Evolutionary conservation across 306 rosid species (phyloP), one percentile per base, ranked within the genome.

Genomic region (Gleditsia sinensis): DNA sequence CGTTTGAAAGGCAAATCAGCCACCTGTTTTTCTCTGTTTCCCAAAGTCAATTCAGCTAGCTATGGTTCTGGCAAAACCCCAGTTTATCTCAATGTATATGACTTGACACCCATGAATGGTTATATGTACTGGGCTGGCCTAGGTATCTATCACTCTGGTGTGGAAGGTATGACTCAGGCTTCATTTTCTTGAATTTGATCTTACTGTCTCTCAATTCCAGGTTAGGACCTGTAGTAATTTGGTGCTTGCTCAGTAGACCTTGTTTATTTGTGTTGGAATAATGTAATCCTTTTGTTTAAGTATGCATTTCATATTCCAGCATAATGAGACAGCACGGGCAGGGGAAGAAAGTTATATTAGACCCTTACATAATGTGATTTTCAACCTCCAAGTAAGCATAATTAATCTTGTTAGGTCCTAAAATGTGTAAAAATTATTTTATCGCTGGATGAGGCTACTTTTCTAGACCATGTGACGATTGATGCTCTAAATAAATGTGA

Each of bases 91-190:
- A 95, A 95, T 76, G 98, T 95, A 49, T 95, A 95, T 62, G 99
- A 95, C 78, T 78, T 95, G 82, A 95, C 99, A 30, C 96, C 97
- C 65, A 83, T 86, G 94, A 95, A 95, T 78, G 99, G 99, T 43
- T 95, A 90, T 77, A 86, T 90, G 67, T 83, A 92, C 71, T 95
- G 99, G 99, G 96, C 94, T 32, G 99, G 99, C 80, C 77, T 95
- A 50, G 99, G 99, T 49, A 90, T 95, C 80, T 95, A 87, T 78
- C 98, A 95, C 84, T 95, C 99, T 66, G 98, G 99, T 67, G 96
- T 95, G 34, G 97, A 95, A 92, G 99, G 99, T 92, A 83, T 33
- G 51, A 10, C 57, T 40, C 54, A 53, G 12, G 19, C 55, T 69
- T 62, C 27, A 17, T 46, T 77, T 59, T 76, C 49, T 32, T 62